These are phyloP conservation scores for Penicillium bovifimosum DNA, from an alignment of 495 filamentous ascomycete genomes.

Conservation along the genomic window DNA sequence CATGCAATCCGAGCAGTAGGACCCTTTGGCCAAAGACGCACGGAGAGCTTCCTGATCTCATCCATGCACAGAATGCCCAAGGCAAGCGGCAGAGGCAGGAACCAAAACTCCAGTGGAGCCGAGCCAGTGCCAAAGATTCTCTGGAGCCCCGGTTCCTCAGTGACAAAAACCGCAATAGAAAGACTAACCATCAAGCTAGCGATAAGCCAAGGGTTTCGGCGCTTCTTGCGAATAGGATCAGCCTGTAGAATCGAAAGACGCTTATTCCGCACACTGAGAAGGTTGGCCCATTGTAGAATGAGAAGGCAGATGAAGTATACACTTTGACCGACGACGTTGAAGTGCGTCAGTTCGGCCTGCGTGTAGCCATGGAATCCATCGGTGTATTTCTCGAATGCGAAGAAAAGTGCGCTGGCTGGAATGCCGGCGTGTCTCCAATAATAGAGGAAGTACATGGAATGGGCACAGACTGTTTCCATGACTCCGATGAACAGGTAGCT, in stretches of 20 bases:
- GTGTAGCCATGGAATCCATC: conserved; percentile 47
- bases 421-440: conserved; percentile 42
- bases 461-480: conserved; percentile 44
- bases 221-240: conserved; percentile 42
- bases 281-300: conserved; percentile 48
- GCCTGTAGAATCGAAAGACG: conserved; percentile 47
- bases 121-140: conserved; percentile 41
- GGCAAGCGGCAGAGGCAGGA: conserved; percentile 45
- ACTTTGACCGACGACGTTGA: conserved; percentile 50
- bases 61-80: conserved; percentile 46
- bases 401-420: conserved; percentile 38
- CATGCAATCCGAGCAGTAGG: conserved; percentile 41
- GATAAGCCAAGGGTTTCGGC: conserved; percentile 50
- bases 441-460: conserved; percentile 50
- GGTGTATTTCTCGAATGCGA: conserved; percentile 42
- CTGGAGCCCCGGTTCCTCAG: conserved; percentile 46
- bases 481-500: conserved; percentile 48
- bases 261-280: conserved; percentile 45
- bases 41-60: conserved; percentile 44
- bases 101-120: conserved; percentile 47
- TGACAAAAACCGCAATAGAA: too few species aligned
- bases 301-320: conserved; percentile 74
- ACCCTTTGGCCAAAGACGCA: conserved; percentile 39
- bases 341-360: conserved; percentile 32
- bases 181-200: too few species aligned